phyloP scores from a whole-genome alignment of 176 grass and related monocot genomes.

The Carex cristatella region DNA sequence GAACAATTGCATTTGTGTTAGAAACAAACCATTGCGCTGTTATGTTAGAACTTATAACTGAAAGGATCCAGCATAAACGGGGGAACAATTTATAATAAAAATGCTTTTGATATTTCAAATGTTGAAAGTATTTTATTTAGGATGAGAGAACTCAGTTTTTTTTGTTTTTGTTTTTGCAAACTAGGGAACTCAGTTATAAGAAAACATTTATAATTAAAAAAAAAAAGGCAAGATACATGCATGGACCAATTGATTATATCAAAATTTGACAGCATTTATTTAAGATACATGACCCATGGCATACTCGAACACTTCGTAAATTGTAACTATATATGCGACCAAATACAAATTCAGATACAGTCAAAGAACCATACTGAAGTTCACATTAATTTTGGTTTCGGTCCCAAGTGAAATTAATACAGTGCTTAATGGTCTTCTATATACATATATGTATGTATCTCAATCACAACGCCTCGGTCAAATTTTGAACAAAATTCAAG shows the following conservation, averaged over 20 bases:
- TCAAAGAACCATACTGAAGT: background rate
- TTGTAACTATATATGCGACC: background rate
- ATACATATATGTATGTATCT: background rate
- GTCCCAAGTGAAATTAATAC: slow-evolving; percentile 2
- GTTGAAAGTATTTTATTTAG: too few relatives aligned
- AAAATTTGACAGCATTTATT: slow-evolving; percentile 6
- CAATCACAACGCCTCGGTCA: background rate
- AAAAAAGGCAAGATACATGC: too few relatives aligned
- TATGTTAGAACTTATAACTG: too few relatives aligned
- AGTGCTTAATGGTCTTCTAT: background rate
- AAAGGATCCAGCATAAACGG: too few relatives aligned
- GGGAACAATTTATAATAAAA: too few relatives aligned
- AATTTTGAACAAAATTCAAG: slow-evolving; percentile 2
- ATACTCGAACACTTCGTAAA: background rate
- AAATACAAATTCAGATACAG: background rate
- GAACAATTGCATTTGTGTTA: too few relatives aligned
- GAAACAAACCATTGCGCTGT: too few relatives aligned
- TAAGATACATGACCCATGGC: background rate
- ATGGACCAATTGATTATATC: background rate
- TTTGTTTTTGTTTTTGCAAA: too few relatives aligned
- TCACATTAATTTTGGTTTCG: background rate
- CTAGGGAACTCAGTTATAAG: background rate
- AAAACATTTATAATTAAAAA: too few relatives aligned
- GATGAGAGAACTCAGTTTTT: too few relatives aligned
- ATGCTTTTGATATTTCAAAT: too few relatives aligned